These are phyloP conservation scores for Cylindrotheca closterium DNA, from an alignment of 108 stramenopile genomes.

Conservation along the genomic window DNA sequence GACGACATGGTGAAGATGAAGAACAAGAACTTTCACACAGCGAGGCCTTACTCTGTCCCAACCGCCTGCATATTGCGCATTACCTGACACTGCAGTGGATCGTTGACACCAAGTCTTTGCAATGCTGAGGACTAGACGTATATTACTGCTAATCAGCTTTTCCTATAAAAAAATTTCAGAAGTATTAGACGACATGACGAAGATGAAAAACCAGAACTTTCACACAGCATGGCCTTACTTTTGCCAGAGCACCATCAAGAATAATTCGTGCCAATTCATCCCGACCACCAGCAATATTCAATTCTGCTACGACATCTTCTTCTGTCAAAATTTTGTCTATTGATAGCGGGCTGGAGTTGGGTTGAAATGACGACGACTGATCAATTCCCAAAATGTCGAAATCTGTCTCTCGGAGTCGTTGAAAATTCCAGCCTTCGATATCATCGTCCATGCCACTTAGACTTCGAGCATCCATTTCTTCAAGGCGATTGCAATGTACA, in stretches of 20 bases:
- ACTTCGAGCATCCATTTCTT: neutral
- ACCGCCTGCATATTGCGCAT: neutral
- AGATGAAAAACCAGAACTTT: too few species aligned
- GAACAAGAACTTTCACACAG: too few species aligned
- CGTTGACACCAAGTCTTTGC: constrained; percentile 60
- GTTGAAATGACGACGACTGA: too few species aligned
- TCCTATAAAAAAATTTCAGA: neutral
- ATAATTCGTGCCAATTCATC: constrained; percentile 43
- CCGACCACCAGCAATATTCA: constrained; percentile 55
- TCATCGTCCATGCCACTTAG: neutral
- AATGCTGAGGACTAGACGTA: constrained; percentile 68
- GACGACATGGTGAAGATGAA: too few species aligned
- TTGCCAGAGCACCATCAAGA: constrained; percentile 60
- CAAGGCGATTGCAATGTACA: neutral
- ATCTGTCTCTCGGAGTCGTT: neutral
- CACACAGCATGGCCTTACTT: too few species aligned
- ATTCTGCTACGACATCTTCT: constrained; percentile 35
- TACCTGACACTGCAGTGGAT: neutral
- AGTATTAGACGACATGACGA: neutral
- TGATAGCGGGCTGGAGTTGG: too few species aligned
- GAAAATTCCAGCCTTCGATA: neutral
- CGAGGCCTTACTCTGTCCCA: neutral
- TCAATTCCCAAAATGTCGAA: neutral
- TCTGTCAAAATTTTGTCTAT: constrained; percentile 43
- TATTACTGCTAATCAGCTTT: constrained; percentile 55